A percentile compares a stretch with the other conserved stretches of the same genome.
phyloP scores from a whole-genome alignment of 768 basidiomycete species.

The Pleurotus tuber-regium region DNA sequence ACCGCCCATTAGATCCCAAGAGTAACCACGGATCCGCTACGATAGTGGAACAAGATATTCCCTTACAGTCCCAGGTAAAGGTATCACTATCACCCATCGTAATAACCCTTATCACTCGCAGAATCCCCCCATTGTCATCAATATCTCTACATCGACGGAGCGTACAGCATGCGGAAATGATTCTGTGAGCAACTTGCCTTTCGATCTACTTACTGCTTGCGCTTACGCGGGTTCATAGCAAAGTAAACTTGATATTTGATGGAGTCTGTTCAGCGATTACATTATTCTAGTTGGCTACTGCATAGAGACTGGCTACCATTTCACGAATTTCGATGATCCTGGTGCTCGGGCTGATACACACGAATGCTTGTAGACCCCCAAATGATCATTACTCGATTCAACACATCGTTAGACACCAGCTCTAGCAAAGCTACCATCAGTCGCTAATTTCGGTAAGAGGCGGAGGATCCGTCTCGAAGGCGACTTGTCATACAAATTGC shows the following conservation, averaged over 20 bases:
- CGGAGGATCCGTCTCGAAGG: too few relatives aligned
- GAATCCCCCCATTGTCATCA: neutral
- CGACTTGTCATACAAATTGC: too few relatives aligned
- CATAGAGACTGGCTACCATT: too few relatives aligned
- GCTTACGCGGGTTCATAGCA: neutral
- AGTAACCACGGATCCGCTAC: neutral
- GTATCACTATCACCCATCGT: neutral
- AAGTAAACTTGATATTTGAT: neutral
- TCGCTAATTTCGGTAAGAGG: too few relatives aligned
- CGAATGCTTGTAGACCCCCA: too few relatives aligned
- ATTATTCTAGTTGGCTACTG: too few relatives aligned
- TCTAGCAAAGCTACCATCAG: too few relatives aligned
- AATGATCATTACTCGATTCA: too few relatives aligned
- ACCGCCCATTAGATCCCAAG: neutral
- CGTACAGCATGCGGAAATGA: neutral
- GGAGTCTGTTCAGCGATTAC: too few relatives aligned
- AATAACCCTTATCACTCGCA: neutral
- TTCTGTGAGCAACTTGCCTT: neutral
- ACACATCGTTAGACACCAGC: too few relatives aligned
- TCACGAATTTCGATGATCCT: too few relatives aligned
- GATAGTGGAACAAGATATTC: neutral
- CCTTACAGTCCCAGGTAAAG: neutral
- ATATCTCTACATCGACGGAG: neutral
- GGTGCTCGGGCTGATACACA: too few relatives aligned
- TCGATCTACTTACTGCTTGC: neutral